phyloP scores from a whole-genome alignment of 1,284 basidiomycete species.

The Trametes sp. region DNA sequence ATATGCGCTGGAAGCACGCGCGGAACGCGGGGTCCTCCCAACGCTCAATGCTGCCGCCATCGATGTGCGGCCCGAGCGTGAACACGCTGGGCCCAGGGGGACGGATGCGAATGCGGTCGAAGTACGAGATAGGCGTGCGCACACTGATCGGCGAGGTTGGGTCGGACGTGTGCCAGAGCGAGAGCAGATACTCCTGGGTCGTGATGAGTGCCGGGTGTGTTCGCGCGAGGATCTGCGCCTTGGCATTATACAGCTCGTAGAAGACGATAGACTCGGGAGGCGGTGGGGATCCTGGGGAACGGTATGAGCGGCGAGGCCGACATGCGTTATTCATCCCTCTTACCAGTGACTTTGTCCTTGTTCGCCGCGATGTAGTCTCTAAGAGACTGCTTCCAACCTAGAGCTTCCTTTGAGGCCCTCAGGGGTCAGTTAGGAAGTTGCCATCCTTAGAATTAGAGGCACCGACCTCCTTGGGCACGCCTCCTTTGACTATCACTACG shows the following conservation, averaged over 20 bases:
- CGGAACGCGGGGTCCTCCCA: slow-evolving; percentile 80
- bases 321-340: neutral
- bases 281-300: slow-evolving; percentile 64
- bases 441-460: no score
- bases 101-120: slow-evolving; percentile 79
- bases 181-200: slow-evolving; percentile 63
- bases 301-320: neutral
- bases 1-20: slow-evolving; percentile 61
- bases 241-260: slow-evolving; percentile 77
- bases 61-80: slow-evolving; percentile 75
- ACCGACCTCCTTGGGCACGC: slow-evolving; percentile 58
- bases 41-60: slow-evolving; percentile 78
- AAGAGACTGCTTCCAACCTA: slow-evolving; percentile 66
- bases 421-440: neutral
- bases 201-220: slow-evolving; percentile 59
- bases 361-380: slow-evolving; percentile 65
- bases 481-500: slow-evolving; percentile 66
- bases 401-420: slow-evolving; percentile 54
- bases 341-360: slow-evolving; percentile 55
- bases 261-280: slow-evolving; percentile 74
- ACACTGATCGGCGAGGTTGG: slow-evolving; percentile 56
- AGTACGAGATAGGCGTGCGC: slow-evolving; percentile 72
- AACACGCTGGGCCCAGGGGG: slow-evolving; percentile 73
- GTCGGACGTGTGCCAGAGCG: slow-evolving; percentile 62
- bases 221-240: slow-evolving; percentile 62